A percentile compares a stretch with the other conserved stretches of the same genome.
phyloP scores from a whole-genome alignment of 495 filamentous ascomycete species.

The Niebla homalea region DNA sequence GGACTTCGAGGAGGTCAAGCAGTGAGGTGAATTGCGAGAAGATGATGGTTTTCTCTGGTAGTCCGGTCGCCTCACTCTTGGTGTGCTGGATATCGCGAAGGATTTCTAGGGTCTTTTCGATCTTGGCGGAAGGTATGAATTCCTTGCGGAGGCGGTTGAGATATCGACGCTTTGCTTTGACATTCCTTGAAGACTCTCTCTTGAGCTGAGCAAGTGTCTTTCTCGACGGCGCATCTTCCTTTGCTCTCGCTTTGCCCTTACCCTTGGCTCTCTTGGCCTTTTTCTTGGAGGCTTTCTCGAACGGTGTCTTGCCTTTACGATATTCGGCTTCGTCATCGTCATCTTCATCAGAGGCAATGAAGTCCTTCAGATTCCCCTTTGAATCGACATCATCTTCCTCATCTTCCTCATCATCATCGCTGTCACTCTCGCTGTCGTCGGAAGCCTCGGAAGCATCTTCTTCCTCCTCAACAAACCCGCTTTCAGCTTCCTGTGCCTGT shows the following conservation, averaged over 20 bases:
- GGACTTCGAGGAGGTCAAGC: conserved; percentile 86
- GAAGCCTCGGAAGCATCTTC: conserved; percentile 28
- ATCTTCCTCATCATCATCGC: conserved; percentile 21
- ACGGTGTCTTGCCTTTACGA: conserved; percentile 15
- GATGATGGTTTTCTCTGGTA: conserved; percentile 69
- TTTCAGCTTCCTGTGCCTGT: conserved; percentile 23
- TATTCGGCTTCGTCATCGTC: conserved; percentile 23
- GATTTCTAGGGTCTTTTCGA: conserved; percentile 61
- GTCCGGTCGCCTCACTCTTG: conserved; percentile 10
- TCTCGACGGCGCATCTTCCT: conserved; percentile 22
- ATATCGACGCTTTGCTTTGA: conserved; percentile 52
- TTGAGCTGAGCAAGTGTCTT: conserved; percentile 51
- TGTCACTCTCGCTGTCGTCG: conserved; percentile 24
- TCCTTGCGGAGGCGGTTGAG: conserved; percentile 48
- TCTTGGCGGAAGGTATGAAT: conserved; percentile 66
- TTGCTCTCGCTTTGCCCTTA: conserved; percentile 34
- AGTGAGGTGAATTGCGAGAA: conserved; percentile 89
- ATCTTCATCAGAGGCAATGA: conserved; percentile 42
- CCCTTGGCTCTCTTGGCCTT: conserved; percentile 25
- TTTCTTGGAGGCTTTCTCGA: conserved; percentile 10
- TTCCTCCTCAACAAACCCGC: conserved; percentile 27
- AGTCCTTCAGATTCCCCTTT: conserved; percentile 40
- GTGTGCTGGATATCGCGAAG: conserved; percentile 36
- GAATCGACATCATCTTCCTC: conserved; percentile 30
- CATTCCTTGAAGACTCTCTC: conserved; percentile 47